These are phyloP conservation scores for Saccharomyces hybrid DNA, from an alignment of 1,139 yeast genomes.

Conservation along the genomic window DNA sequence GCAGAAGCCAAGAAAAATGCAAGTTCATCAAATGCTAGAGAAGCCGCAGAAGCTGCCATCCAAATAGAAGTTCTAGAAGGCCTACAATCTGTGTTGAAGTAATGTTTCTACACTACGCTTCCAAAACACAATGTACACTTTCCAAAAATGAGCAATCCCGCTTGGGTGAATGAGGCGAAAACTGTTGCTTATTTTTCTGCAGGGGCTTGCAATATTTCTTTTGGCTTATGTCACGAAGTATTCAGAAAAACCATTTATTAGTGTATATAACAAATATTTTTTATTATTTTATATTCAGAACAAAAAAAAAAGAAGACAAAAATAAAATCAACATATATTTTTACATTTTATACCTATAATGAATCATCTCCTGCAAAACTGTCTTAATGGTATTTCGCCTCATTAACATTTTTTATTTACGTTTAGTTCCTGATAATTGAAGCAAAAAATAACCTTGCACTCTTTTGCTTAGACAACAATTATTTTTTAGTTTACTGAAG, in stretches of 20 bases:
- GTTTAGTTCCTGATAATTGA: no score
- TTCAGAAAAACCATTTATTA: background rate
- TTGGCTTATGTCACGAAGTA: background rate
- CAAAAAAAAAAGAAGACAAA: background rate
- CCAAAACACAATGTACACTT: background rate
- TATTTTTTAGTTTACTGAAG: no score
- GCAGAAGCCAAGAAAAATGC: conserved; percentile 95
- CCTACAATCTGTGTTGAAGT: conserved; percentile 80
- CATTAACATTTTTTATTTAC: no score
- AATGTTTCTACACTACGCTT: conserved; percentile 19
- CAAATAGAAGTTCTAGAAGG: conserved; percentile 96
- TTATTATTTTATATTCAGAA: background rate
- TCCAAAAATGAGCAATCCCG: background rate
- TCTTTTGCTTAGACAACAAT: no score
- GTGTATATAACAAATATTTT: background rate
- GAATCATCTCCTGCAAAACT: background rate
- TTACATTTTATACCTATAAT: background rate
- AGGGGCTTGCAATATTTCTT: background rate
- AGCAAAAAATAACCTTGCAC: no score
- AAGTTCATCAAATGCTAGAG: conserved; percentile 73
- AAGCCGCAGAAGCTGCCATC: conserved; percentile 90
- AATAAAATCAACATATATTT: background rate
- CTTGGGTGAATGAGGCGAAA: background rate
- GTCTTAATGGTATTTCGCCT: no score
- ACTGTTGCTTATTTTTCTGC: background rate